Conservation (phyloP, 768 basidiomycete species). For the Sporobolomyces phaffii region DNA sequence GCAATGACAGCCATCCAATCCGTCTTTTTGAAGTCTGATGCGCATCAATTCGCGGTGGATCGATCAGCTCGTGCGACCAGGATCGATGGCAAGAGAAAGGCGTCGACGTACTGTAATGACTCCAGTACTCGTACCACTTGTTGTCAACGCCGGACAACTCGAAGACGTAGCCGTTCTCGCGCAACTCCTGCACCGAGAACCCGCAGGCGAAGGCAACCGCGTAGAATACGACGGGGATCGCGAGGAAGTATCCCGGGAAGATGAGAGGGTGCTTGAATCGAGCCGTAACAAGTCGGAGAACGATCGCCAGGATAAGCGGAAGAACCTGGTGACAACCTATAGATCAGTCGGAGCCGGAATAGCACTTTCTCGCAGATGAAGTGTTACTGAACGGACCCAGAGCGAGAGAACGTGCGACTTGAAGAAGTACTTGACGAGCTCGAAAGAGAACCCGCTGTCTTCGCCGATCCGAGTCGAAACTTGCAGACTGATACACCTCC, state of each 20-base stretch:
- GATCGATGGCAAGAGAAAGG: not conserved
- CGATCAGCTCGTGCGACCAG: not conserved
- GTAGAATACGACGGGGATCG: constrained; percentile 80
- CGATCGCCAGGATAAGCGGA: constrained; percentile 67
- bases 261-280: constrained; percentile 79
- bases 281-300: constrained; percentile 72
- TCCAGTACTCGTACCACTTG: constrained; percentile 80
- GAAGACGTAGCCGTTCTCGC: constrained; percentile 76
- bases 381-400: constrained; percentile 53
- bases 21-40: constrained; percentile 61
- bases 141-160: constrained; percentile 55
- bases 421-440: constrained; percentile 64
- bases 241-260: constrained; percentile 59
- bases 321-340: constrained; percentile 46
- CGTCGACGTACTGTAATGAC: constrained; percentile 58
- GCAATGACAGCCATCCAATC: constrained; percentile 64
- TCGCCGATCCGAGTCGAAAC: constrained; percentile 71
- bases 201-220: constrained; percentile 61
- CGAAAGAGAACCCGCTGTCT: constrained; percentile 63
- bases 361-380: not conserved
- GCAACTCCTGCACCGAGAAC: constrained; percentile 58
- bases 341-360: no score
- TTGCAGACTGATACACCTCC: constrained; percentile 58
- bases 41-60: no score
- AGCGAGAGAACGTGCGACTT: constrained; percentile 59